Percentiles rank a stretch among this genome's conserved stretches.
These are phyloP conservation scores for Anaeramoeba ignava DNA, from an alignment of 78 protist genomes.

Conservation along the genomic window DNA sequence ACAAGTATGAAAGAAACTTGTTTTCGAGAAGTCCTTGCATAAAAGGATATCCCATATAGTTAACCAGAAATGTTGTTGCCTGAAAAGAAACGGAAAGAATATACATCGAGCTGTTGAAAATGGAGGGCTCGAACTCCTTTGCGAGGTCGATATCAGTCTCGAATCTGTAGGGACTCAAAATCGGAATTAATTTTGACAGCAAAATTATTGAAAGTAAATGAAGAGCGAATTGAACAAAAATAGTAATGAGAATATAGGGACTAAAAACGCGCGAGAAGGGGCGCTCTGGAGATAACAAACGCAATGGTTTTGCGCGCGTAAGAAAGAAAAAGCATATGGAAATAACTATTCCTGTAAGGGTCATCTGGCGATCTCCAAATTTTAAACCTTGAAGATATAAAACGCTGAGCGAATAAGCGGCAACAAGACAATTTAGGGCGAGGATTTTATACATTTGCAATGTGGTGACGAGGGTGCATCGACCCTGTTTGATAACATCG, in stretches of 20 bases:
- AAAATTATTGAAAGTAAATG: conserved; percentile 49
- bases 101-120: conserved; percentile 36
- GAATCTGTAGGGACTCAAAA: background rate
- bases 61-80: conserved; percentile 67
- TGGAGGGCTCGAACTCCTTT: conserved; percentile 54
- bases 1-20: conserved; percentile 4
- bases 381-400: conserved; percentile 81
- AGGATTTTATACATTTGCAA: conserved; percentile 84
- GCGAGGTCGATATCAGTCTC: conserved; percentile 28
- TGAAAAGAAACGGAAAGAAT: conserved; percentile 36
- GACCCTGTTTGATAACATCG: conserved; percentile 67
- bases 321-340: conserved; percentile 75
- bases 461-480: conserved; percentile 86
- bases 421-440: conserved; percentile 83
- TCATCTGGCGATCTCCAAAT: conserved; percentile 79
- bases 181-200: background rate
- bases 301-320: conserved; percentile 56
- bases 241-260: conserved; percentile 50
- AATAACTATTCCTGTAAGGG: conserved; percentile 45
- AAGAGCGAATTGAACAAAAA: conserved; percentile 59
- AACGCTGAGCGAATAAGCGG: conserved; percentile 70
- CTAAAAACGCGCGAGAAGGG: conserved; percentile 61
- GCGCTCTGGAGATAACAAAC: conserved; percentile 27
- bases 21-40: conserved; percentile 11
- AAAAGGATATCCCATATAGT: conserved; percentile 58